These are phyloP conservation scores for Alloteropsis angusta DNA, from an alignment of 202 grass and related monocot species.

Conservation along the genomic window DNA sequence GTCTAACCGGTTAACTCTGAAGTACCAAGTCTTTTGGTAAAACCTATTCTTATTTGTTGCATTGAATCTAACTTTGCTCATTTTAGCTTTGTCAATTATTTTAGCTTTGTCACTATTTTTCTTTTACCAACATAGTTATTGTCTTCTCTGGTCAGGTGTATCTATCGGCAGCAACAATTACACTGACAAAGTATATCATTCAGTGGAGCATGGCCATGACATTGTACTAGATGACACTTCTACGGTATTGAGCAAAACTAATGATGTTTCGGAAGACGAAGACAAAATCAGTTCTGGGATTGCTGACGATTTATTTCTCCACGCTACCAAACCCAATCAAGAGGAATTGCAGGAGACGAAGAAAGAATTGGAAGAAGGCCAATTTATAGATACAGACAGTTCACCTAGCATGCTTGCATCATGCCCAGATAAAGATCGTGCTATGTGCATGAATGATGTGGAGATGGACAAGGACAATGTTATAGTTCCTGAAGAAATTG, in stretches of 20 bases:
- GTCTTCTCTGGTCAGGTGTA: constrained; percentile 37
- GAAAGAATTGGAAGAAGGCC: constrained; percentile 7
- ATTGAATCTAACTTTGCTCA: not conserved
- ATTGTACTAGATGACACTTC: constrained; percentile 25
- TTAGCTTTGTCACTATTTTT: constrained; percentile 2
- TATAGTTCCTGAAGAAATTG: constrained; percentile 18
- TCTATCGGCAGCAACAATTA: constrained; percentile 21
- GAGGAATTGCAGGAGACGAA: constrained; percentile 8
- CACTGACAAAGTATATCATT: constrained; percentile 29
- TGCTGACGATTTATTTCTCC: constrained; percentile 38
- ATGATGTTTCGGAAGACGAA: constrained; percentile 37
- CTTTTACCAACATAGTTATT: constrained; percentile 19
- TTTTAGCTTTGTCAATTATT: not conserved
- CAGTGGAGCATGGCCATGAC: constrained; percentile 23
- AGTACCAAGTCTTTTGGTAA: constrained; percentile 27
- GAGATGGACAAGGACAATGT: not conserved
- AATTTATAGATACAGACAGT: constrained; percentile 4
- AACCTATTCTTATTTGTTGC: constrained; percentile 10
- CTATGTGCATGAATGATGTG: constrained; percentile 18
- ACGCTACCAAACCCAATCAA: constrained; percentile 2
- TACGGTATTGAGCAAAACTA: constrained; percentile 20
- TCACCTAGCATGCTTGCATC: constrained; percentile 22
- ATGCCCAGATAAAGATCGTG: constrained; percentile 16
- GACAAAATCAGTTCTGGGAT: constrained; percentile 24
- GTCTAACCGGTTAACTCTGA: too few species aligned